phyloP scores from a whole-genome alignment of 768 basidiomycete species.

The Gelatoporia subvermispora region DNA sequence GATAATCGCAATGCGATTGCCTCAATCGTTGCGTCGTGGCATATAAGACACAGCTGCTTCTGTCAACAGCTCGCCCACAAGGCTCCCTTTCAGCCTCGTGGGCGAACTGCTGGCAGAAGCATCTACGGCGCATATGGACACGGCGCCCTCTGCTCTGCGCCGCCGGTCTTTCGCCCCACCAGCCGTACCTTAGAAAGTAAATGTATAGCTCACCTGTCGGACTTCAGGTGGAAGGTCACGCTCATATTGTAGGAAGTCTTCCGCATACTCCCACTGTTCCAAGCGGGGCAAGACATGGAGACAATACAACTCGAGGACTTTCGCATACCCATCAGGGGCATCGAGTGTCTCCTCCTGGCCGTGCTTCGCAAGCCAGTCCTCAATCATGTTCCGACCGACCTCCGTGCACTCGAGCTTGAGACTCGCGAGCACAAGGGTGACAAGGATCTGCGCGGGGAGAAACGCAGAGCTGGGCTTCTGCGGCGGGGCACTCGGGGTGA shows the following conservation, averaged over 20 bases:
- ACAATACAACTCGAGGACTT: slow-evolving; percentile 73
- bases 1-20: slow-evolving; percentile 4
- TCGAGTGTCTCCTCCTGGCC: slow-evolving; percentile 29
- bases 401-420: slow-evolving; percentile 61
- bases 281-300: slow-evolving; percentile 67
- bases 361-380: slow-evolving; percentile 72
- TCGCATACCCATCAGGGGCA: slow-evolving; percentile 51
- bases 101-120: slow-evolving; percentile 9
- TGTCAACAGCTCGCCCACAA: slow-evolving; percentile 12
- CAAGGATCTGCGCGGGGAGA: slow-evolving; percentile 65
- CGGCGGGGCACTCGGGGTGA: slow-evolving; percentile 46
- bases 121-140: neutral
- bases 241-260: slow-evolving; percentile 72
- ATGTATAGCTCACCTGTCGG: slow-evolving; percentile 43
- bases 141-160: neutral
- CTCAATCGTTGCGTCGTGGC: slow-evolving; percentile 30
- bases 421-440: slow-evolving; percentile 66
- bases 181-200: too few species aligned
- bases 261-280: slow-evolving; percentile 76
- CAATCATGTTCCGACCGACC: slow-evolving; percentile 59
- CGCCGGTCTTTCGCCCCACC: too few species aligned
- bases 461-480: slow-evolving; percentile 42
- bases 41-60: slow-evolving; percentile 37
- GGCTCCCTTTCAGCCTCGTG: slow-evolving; percentile 8
- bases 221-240: slow-evolving; percentile 47